A percentile compares a stretch with the other conserved stretches of the same genome.
Evolutionary conservation across 176 grass and related monocot species (phyloP).

Genomic region (Juncus effusus): DNA sequence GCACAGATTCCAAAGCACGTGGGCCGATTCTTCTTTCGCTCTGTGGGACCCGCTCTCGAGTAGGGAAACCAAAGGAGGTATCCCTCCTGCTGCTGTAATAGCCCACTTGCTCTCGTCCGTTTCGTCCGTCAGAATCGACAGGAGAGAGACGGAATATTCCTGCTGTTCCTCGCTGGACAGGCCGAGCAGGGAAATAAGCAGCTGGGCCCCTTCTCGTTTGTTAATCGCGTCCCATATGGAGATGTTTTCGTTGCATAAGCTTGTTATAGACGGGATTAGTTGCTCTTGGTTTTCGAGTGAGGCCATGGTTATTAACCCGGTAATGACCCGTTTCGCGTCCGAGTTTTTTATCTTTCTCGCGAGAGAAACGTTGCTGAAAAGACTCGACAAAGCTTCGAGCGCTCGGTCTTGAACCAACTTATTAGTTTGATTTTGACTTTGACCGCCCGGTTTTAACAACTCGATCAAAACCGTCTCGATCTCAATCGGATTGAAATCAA

Average conservation of each 20-base stretch:
- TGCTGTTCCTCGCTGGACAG: conserved; percentile 94
- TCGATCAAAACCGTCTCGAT: conserved; percentile 70
- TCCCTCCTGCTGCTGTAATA: conserved; percentile 95
- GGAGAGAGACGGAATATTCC: conserved; percentile 88
- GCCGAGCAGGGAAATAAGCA: conserved; percentile 90
- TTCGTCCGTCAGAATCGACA: conserved; percentile 85
- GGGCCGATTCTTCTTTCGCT: conserved; percentile 82
- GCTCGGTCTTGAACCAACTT: conserved; percentile 77
- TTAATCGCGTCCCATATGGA: conserved; percentile 83
- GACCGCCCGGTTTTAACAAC: conserved; percentile 60
- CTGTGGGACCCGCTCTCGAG: conserved; percentile 83
- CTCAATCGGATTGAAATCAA: conserved; percentile 53
- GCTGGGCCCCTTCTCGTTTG: conserved; percentile 87
- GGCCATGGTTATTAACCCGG: conserved; percentile 80
- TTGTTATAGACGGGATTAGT: conserved; percentile 60
- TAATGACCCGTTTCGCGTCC: conserved; percentile 72
- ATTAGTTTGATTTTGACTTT: too few species aligned
- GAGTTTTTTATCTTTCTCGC: conserved; percentile 58
- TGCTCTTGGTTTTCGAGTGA: conserved; percentile 75
- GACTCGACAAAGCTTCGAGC: conserved; percentile 47
- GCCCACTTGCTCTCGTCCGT: conserved; percentile 98
- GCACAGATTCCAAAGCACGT: conserved; percentile 88
- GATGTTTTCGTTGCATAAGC: conserved; percentile 57
- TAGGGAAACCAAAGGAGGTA: conserved; percentile 79
- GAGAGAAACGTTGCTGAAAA: conserved; percentile 56